Conservation (phyloP, 2,329 filamentous ascomycete genomes). For the Lachnellula suecica region DNA sequence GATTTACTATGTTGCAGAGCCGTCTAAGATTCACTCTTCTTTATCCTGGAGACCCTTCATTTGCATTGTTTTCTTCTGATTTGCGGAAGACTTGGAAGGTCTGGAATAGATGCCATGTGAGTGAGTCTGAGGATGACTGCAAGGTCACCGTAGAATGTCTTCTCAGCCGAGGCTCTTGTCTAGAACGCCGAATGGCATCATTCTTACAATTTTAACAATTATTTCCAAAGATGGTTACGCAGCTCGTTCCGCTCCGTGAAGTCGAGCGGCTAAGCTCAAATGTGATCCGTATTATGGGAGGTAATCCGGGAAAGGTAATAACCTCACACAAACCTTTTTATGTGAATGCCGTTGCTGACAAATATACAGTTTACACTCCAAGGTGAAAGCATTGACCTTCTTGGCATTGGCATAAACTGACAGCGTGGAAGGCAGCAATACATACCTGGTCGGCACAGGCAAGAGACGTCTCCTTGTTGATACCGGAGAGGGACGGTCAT, state of each 20-base stretch:
- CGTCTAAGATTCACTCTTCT: no score
- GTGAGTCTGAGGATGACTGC: no score
- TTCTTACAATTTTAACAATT: no score
- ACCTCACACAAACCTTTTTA: conserved; percentile 6
- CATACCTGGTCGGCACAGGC: conserved; percentile 84
- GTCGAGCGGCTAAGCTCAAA: conserved; percentile 75
- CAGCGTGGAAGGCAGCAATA: conserved; percentile 81
- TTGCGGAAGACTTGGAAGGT: no score
- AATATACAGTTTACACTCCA: conserved; percentile 56
- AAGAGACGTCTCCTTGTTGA: conserved; percentile 77
- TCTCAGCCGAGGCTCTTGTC: no score
- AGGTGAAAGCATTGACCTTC: conserved; percentile 39
- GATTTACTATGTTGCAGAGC: no score
- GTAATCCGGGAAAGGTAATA: conserved; percentile 80
- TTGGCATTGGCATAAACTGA: conserved; percentile 35
- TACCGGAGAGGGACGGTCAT: conserved; percentile 74
- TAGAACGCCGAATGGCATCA: no score
- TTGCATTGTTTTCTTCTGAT: no score
- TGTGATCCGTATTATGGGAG: conserved; percentile 82
- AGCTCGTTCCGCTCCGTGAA: conserved; percentile 52
- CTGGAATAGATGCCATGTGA: no score
- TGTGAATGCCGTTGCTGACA: conserved; percentile 8
- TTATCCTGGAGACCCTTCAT: no score
- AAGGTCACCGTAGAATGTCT: no score
- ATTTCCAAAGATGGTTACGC: conserved; percentile 35